phyloP scores from a whole-genome alignment of 176 grass and related monocot genomes.

The Cenchrus fungigraminus region DNA sequence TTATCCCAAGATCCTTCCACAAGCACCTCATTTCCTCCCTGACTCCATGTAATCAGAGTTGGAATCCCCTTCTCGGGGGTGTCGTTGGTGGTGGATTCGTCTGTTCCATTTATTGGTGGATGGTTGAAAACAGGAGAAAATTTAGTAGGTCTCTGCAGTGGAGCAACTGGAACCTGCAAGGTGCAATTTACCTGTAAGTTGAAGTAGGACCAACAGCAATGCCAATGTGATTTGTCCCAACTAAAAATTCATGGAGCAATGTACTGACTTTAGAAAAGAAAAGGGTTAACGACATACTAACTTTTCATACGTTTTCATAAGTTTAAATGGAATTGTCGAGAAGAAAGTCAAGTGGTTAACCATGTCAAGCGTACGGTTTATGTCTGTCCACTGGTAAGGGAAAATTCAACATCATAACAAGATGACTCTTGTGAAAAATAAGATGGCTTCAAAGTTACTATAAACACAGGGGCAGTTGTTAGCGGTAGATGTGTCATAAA shows the following conservation, averaged over 20 bases:
- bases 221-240: neutral
- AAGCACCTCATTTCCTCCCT: slow-evolving; percentile 73
- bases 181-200: slow-evolving; percentile 33
- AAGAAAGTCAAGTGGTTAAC: slow-evolving; percentile 10
- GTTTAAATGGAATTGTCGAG: neutral
- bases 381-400: neutral
- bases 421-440: neutral
- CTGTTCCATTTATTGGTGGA: slow-evolving; percentile 51
- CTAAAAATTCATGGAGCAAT: neutral
- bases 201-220: slow-evolving; percentile 19
- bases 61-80: slow-evolving; percentile 67
- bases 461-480: neutral
- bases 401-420: neutral
- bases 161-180: slow-evolving; percentile 74
- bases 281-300: neutral
- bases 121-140: slow-evolving; percentile 53
- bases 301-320: neutral
- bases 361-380: neutral
- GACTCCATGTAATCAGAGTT: slow-evolving; percentile 79
- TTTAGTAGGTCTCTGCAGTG: slow-evolving; percentile 65
- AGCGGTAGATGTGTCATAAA: neutral
- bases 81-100: slow-evolving; percentile 31
- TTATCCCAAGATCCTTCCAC: slow-evolving; percentile 98
- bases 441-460: neutral
- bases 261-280: slow-evolving; percentile 2